These are phyloP conservation scores for Talaromyces atroroseus DNA, from an alignment of 2,329 filamentous ascomycete genomes.

Conservation along the genomic window DNA sequence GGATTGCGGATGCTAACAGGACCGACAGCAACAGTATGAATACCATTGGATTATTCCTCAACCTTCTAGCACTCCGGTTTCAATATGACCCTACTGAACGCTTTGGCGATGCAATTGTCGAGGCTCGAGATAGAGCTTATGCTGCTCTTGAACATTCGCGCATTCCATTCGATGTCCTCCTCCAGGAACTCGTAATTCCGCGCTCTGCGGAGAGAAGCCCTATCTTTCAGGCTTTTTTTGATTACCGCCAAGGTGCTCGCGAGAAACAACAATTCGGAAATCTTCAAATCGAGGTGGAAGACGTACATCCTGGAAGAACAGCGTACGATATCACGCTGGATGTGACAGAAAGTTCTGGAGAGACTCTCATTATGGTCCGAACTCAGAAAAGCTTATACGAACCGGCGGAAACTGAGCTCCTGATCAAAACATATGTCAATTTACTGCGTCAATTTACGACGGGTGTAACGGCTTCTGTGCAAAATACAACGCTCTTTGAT, in stretches of 20 bases:
- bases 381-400: conserved; percentile 30
- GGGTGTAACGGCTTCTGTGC: conserved; percentile 17
- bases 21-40: conserved; percentile 24
- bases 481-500: too few species aligned
- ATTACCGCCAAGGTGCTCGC: conserved; percentile 40
- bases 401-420: conserved; percentile 20
- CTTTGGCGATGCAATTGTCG: conserved; percentile 28
- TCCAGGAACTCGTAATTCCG: conserved; percentile 39
- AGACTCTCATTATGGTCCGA: conserved; percentile 19
- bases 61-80: conserved; percentile 46
- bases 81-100: conserved; percentile 16
- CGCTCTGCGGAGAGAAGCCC: conserved; percentile 40
- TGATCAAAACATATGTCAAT: conserved; percentile 18
- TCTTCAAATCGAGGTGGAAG: conserved; percentile 11
- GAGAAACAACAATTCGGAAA: not conserved
- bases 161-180: conserved; percentile 47
- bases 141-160: conserved; percentile 38
- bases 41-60: conserved; percentile 46
- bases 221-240: conserved; percentile 47
- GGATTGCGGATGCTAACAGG: conserved; percentile 44
- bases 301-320: conserved; percentile 18
- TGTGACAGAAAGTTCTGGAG: conserved; percentile 27
- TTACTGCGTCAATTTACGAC: conserved; percentile 18
- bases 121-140: conserved; percentile 23
- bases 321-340: conserved; percentile 35